phyloP scores from a whole-genome alignment of 2,329 filamentous ascomycete species.

The Stagonosporopsis cucurbitacearum region DNA sequence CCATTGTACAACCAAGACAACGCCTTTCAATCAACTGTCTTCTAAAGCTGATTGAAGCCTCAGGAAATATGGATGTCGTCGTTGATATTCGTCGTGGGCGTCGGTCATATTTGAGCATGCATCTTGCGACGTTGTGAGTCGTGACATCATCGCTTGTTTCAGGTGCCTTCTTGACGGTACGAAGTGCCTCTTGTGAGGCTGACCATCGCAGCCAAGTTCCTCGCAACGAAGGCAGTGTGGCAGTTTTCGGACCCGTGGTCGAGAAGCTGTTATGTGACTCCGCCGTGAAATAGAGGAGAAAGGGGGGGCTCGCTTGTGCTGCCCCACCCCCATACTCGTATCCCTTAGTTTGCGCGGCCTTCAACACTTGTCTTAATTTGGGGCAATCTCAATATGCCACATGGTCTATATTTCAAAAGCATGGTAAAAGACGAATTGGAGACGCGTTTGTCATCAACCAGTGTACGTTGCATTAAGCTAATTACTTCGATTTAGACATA shows the following conservation, averaged over 20 bases:
- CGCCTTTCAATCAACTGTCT: background rate
- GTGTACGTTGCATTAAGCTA: background rate
- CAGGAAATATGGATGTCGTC: background rate
- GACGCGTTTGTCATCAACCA: background rate
- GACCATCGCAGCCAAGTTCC: background rate
- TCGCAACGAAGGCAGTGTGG: no score
- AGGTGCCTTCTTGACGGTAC: background rate
- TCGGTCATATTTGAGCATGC: no score
- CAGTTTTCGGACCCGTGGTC: background rate
- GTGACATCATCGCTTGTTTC: conserved; percentile 17
- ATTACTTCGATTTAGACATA: background rate
- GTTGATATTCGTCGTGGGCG: no score
- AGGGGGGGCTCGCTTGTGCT: background rate
- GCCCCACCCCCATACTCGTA: no score
- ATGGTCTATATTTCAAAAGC: no score
- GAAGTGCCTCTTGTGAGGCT: conserved; percentile 1
- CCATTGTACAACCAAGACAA: background rate
- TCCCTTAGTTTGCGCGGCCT: no score
- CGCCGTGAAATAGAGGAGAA: background rate
- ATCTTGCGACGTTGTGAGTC: background rate
- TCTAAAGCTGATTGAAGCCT: background rate
- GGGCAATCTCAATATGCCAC: no score
- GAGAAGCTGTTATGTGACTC: background rate
- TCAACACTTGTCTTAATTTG: no score
- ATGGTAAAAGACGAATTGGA: background rate